Base-by-base conservation (phyloP, 78 protist genomes). In the Dictyostelium discoideum region DNA sequence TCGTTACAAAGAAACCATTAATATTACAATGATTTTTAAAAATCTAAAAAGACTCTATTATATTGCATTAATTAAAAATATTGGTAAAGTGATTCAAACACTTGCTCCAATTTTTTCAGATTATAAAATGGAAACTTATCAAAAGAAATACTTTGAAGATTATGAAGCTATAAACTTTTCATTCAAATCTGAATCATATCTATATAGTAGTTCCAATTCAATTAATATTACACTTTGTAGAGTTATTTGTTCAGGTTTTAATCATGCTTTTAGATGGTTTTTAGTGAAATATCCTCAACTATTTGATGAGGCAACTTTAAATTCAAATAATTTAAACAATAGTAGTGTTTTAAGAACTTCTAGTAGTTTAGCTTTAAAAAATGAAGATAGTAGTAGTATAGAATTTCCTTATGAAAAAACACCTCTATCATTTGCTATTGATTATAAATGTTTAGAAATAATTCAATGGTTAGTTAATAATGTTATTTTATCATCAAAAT, bases 381-480 rank as follows among this genome's bases (percentile, higher is more conserved):
- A 69, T 26, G 77, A 29, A 26, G 76, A 67, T 67, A 67, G 39
- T 65, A 65, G 11, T n/a, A 24, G 74, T 69, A 69, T n/a, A 24
- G 81, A 74, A 37, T 74, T 74, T 18, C 81, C 40, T 2, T 74
- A 29, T 37, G 81, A 74, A 16, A 74, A 37, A 32, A 74, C 81
- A 37, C 81, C 81, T 37, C 37, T 74, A 74, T 29, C 81, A 26
- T 74, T 37, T 18, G 81, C 81, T 5, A 74, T 74, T 0, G 81
- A 74, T 3, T 32, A 74, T 37, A 74, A 74, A 32, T 32, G 11
- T 37, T 37, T 37, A 3, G 40, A 74, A 16, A 74, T 74, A 1
- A 74, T 74, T 74, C 81, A 37, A 74, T 74, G 81, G 81, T 37
- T 74, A 22, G 40, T 74, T 5, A 74, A 74, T 32, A 74, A 74